Evolutionary conservation across 1,284 basidiomycete species (phyloP).

Genomic region (Boletus albobrunnescens): DNA sequence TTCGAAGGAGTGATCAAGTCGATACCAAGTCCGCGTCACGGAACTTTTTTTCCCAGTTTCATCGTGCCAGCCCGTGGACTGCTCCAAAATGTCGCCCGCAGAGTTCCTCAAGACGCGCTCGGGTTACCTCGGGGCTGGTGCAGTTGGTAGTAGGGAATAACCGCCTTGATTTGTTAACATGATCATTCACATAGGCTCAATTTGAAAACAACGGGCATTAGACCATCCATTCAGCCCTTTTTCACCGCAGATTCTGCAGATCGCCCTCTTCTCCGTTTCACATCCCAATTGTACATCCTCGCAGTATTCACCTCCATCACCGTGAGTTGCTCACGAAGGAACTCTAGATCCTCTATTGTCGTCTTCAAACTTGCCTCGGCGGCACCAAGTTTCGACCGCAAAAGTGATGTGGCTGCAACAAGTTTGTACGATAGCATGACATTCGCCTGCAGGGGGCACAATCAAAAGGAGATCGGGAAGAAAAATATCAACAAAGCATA

Average conservation of each 20-base stretch:
- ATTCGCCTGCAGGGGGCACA: slow-evolving; percentile 65
- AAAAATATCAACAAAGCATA: slow-evolving; percentile 44
- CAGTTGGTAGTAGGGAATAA: too few species aligned
- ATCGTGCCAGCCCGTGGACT: too few species aligned
- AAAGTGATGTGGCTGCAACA: slow-evolving; percentile 72
- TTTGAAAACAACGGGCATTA: too few species aligned
- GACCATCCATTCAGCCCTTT: slow-evolving; percentile 10
- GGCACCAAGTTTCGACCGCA: slow-evolving; percentile 73
- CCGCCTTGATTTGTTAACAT: too few species aligned
- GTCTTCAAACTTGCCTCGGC: slow-evolving; percentile 70
- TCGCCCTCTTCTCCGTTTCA: slow-evolving; percentile 74
- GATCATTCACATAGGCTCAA: too few species aligned
- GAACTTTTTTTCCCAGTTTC: too few species aligned
- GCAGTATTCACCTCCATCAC: slow-evolving; percentile 99
- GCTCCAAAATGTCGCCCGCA: too few species aligned
- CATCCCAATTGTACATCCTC: slow-evolving; percentile 95
- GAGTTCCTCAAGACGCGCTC: too few species aligned
- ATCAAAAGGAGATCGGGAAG: not conserved
- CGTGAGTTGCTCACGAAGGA: slow-evolving; percentile 91
- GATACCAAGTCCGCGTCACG: too few species aligned
- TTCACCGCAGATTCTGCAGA: slow-evolving; percentile 34
- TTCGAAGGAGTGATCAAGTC: too few species aligned
- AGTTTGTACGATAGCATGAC: slow-evolving; percentile 97
- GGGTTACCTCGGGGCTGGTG: too few species aligned
- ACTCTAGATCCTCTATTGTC: slow-evolving; percentile 87